phyloP scores from a whole-genome alignment of 306 rosid genomes.

The Acmispon strigosus region DNA sequence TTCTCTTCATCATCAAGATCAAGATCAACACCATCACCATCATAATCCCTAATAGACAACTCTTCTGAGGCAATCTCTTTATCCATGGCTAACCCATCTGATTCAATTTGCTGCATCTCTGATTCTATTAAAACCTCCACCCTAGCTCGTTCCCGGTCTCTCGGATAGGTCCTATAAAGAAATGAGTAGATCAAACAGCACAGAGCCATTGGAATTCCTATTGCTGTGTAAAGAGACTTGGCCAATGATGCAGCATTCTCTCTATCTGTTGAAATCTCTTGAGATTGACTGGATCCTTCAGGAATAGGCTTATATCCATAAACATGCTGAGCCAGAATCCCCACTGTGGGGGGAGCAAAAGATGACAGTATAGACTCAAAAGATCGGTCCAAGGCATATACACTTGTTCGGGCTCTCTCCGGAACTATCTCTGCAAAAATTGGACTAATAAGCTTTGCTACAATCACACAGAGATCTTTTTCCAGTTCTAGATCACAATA shows the following conservation, averaged over 20 bases:
- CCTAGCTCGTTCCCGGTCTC: constrained; percentile 75
- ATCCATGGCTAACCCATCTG: constrained; percentile 7
- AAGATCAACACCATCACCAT: constrained; percentile 29
- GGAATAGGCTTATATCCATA: constrained; percentile 74
- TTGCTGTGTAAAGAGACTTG: constrained; percentile 73
- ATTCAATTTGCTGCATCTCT: constrained; percentile 55
- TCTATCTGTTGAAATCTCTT: constrained; percentile 64
- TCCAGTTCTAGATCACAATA: not conserved
- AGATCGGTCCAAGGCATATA: constrained; percentile 84
- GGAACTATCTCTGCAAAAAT: constrained; percentile 99
- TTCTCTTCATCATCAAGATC: constrained; percentile 53
- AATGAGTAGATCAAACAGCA: constrained; percentile 78
- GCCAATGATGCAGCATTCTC: constrained; percentile 81
- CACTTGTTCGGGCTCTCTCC: constrained; percentile 76
- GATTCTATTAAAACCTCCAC: constrained; percentile 56
- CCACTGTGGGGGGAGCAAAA: constrained; percentile 87
- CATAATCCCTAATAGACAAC: constrained; percentile 39
- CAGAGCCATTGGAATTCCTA: constrained; percentile 78
- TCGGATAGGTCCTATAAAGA: constrained; percentile 75
- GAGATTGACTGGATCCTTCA: constrained; percentile 41
- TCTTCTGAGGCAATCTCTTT: constrained; percentile 31
- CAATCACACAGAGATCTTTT: not conserved
- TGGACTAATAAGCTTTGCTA: constrained; percentile 43
- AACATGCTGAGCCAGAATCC: constrained; percentile 74
- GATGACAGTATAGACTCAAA: constrained; percentile 83